Evolutionary conservation across 345 rosid genomes (phyloP), one percentile per base, ranked within the genome.

Genomic region (Linum trigynum): DNA sequence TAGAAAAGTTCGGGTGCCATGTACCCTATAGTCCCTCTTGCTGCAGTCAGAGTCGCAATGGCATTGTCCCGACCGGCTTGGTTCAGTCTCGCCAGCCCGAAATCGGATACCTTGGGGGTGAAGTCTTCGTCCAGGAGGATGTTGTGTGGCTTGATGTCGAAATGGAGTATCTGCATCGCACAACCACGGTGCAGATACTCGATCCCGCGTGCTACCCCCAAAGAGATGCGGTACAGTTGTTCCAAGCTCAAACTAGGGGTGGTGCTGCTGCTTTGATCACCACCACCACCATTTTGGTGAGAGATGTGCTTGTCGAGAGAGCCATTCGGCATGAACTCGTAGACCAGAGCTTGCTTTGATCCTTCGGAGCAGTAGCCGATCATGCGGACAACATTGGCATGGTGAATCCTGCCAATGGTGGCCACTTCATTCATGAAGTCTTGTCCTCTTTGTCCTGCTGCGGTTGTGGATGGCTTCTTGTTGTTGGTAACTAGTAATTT

Each of bases 171-270:
- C 32, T 67, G 71, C 71, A 67, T 67, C 2, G 45, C 71, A 11
- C 71, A 67, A 38, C 70, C 70, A 15, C 65, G 42, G 38, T 59
- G 70, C 38, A 67, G 51, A 40, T 67, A 67, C 16, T 59, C 65
- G 6, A 67, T 67, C 4, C 71, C 71, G 1, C 65, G 65, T 23
- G 32, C 32, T 23, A 23, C 32, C 32, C 32, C 32, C 32, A 23
- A 1, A 23, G 32, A 23, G 32, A 67, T 67, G 37, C 60, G 48
- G 53, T 45, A 16, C 57, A 59, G 36, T 48, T 60, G 45, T 23
- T 23, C 32, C 32, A 23, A 67, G 12, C 70, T 43, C 32, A 23
- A 23, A 23, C 32, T 23, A 23, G 32, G 32, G 32, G 32, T 23
- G 32, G 32, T 23, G 32, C 32, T 23, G 32, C 32, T 23, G 32